Percentiles rank a stretch among this genome's conserved stretches.
phyloP scores from a whole-genome alignment of 352 stramenopile genomes.

The Globisporangium parvum region DNA sequence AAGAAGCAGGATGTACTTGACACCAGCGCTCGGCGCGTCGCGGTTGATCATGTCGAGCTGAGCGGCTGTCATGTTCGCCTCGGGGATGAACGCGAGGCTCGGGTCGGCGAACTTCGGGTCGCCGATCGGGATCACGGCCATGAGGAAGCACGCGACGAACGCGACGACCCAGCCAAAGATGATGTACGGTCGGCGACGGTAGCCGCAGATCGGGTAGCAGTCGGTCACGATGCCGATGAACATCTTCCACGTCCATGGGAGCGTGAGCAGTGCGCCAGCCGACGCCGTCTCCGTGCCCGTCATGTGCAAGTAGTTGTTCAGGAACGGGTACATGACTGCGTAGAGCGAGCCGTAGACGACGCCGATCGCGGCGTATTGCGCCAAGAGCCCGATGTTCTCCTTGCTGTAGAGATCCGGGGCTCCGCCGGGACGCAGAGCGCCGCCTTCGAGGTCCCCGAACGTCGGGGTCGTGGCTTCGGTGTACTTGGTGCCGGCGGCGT shows the following conservation, averaged over 20 bases:
- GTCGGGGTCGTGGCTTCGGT: slow-evolving; percentile 18
- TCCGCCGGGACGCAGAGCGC: slow-evolving; percentile 31
- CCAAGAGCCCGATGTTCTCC: slow-evolving; percentile 39
- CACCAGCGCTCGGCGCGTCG: slow-evolving; percentile 32
- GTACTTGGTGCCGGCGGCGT: slow-evolving; percentile 9
- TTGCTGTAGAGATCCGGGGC: slow-evolving; percentile 24
- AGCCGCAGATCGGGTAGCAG: slow-evolving; percentile 32
- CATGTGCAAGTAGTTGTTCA: slow-evolving; percentile 54
- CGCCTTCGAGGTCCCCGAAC: slow-evolving; percentile 21
- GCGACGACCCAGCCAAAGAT: slow-evolving; percentile 58
- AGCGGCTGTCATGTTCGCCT: slow-evolving; percentile 25
- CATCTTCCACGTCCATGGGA: slow-evolving; percentile 52
- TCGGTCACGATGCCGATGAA: slow-evolving; percentile 47
- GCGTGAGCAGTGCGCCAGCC: slow-evolving; percentile 23
- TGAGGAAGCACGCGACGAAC: slow-evolving; percentile 23
- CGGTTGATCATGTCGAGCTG: slow-evolving; percentile 42
- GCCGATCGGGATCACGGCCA: slow-evolving; percentile 32
- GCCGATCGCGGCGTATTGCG: slow-evolving; percentile 40
- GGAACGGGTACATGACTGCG: slow-evolving; percentile 39
- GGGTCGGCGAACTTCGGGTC: slow-evolving; percentile 53
- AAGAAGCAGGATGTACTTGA: slow-evolving; percentile 55
- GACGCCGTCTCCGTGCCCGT: slow-evolving; percentile 31
- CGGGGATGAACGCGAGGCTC: slow-evolving; percentile 21
- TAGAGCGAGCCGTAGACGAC: slow-evolving; percentile 42
- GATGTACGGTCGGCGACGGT: slow-evolving; percentile 38